Base-by-base conservation (phyloP, 1,284 basidiomycete species). In the Puccinia horiana region DNA sequence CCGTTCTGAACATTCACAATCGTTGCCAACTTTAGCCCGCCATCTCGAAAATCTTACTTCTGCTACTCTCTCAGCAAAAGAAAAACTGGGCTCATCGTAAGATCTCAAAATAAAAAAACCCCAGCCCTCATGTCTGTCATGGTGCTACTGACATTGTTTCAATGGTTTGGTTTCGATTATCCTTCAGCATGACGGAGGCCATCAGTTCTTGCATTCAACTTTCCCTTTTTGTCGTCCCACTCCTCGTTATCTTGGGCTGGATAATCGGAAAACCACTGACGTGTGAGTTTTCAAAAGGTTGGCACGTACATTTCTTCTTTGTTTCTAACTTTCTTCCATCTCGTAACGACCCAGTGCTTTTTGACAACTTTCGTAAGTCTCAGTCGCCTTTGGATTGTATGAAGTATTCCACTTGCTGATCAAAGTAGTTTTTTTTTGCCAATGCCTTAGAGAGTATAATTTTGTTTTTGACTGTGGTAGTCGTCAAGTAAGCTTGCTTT, bases 41-140 rank as follows among this genome's bases (percentile, higher is more conserved):
- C n/a, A n/a, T n/a, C n/a, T n/a, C 49, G 78, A 80, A 73, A 67
- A 80, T 73, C 56, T 80, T 32, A 80, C 78, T 1, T 67, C 78
- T 29, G 78, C 73, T 42, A 58, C 67, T 2, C 67, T 80, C 23
- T 72, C 67, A 18, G 78, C 73, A 20, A 72, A 70, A 44, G 78
- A 80, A 52, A 80, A 80, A 61, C 69, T 80, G 0, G 78, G 73
- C 63, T 47, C 73, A 35, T 70, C 78, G 78, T 80, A 23, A 23
- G 78, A 61, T 37, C 2, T 2, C 12, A 37, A n/a, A n/a, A n/a
- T n/a, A n/a, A n/a, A n/a, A n/a, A n/a, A n/a, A n/a, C n/a, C n/a
- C 23, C n/a, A 49, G 54, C 42, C 54, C n/a, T 18, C 49, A 44
- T 63, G 42, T 2, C 44, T 26, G 35, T 67, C 40, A 37, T 63